Percentiles rank a stretch among this genome's conserved stretches.
phyloP scores from a whole-genome alignment of 2,329 filamentous ascomycete genomes.

The Parasarocladium wereldwijsianum region DNA sequence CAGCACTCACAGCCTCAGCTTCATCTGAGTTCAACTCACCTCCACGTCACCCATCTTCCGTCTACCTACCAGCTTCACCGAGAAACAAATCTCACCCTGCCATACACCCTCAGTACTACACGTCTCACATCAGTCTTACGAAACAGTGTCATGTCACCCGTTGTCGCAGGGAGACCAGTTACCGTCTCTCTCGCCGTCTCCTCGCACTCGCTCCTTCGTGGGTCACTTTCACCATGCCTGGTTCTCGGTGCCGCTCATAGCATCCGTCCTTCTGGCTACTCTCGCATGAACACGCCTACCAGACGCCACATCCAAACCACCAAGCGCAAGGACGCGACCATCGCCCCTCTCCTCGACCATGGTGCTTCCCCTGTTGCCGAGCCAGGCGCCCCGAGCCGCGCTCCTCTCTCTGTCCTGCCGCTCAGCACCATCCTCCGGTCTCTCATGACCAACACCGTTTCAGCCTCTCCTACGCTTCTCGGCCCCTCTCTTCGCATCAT shows the following conservation, averaged over 20 bases:
- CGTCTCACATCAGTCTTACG: too few species aligned
- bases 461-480: conserved; percentile 55
- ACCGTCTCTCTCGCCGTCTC: conserved; percentile 3
- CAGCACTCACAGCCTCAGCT: too few species aligned
- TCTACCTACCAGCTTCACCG: too few species aligned
- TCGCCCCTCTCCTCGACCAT: conserved; percentile 13
- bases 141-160: conserved; percentile 4
- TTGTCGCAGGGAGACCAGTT: conserved; percentile 3
- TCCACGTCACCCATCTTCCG: too few species aligned
- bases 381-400: conserved; percentile 14
- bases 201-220: conserved; percentile 1
- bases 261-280: not conserved
- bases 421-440: conserved; percentile 53
- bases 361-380: conserved; percentile 15
- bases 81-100: too few species aligned
- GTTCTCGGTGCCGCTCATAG: conserved; percentile 3
- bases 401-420: conserved; percentile 52
- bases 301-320: conserved; percentile 21
- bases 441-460: conserved; percentile 53
- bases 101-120: too few species aligned
- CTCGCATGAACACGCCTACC: conserved; percentile 4
- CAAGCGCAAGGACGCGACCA: conserved; percentile 19
- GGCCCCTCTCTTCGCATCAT: conserved; percentile 55
- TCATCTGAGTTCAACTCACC: too few species aligned
- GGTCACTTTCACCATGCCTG: too few species aligned